Evolutionary conservation across 2,329 filamentous ascomycete genomes (phyloP).

Genomic region (Periconia digitata): DNA sequence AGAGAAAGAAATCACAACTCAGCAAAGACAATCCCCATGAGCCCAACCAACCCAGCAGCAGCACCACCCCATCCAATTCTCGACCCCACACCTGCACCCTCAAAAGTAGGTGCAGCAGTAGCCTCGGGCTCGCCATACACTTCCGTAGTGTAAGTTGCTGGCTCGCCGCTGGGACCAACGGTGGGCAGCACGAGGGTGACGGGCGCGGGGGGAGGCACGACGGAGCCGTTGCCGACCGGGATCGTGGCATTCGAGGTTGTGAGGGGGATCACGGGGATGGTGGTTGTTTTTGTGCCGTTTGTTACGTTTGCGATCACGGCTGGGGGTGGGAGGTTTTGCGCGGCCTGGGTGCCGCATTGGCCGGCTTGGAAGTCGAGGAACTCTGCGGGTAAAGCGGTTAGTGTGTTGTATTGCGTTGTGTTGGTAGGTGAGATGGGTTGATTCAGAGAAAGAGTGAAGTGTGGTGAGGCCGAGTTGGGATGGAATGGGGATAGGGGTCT

Average conservation of each 20-base stretch:
- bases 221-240: constrained; percentile 4
- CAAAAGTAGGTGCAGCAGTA: constrained; percentile 10
- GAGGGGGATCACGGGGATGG: constrained; percentile 4
- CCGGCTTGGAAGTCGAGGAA: constrained; percentile 13
- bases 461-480: neutral
- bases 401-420: neutral
- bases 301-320: neutral
- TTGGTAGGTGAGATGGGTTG: no score
- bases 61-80: no score
- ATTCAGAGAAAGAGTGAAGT: constrained; percentile 9
- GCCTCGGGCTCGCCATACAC: constrained; percentile 17
- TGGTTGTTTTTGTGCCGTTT: neutral
- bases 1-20: constrained; percentile 14
- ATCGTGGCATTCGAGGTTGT: neutral
- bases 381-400: no score
- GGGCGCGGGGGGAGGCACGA: constrained; percentile 4
- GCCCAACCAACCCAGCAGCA: constrained; percentile 16
- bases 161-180: constrained; percentile 5
- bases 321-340: constrained; percentile 2
- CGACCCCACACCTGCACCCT: constrained; percentile 4
- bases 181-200: constrained; percentile 8
- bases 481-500: neutral
- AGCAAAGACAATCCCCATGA: constrained; percentile 26
- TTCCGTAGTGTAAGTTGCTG: constrained; percentile 3
- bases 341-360: constrained; percentile 9